These are phyloP conservation scores for Chaetomium olivaceum DNA, from an alignment of 2,329 filamentous ascomycete species.

Conservation along the genomic window DNA sequence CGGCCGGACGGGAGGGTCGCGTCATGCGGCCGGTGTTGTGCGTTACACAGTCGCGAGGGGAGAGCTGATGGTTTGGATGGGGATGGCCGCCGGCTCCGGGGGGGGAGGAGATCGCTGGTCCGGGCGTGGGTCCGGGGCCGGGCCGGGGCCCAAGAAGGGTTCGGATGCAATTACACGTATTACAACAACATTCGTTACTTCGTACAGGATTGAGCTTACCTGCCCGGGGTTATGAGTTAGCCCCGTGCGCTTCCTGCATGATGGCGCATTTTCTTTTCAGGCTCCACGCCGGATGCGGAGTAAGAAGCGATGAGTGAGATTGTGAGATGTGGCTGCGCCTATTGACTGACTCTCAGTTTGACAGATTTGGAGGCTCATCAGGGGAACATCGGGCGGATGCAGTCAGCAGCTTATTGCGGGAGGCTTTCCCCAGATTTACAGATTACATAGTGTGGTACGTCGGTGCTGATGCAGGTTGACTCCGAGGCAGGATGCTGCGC, in stretches of 20 bases:
- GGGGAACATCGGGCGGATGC: not conserved
- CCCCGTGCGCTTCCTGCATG: not conserved
- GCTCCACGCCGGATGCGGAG: not conserved
- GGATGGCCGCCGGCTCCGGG: not conserved
- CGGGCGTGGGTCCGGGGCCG: not conserved
- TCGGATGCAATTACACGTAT: not conserved
- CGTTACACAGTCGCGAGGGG: not conserved
- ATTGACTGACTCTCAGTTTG: not conserved
- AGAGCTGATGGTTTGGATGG: not conserved
- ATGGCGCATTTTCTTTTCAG: not conserved
- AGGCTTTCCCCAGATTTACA: not conserved
- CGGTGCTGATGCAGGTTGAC: slow-evolving; percentile 2
- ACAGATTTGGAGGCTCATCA: not conserved
- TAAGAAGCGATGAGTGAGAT: not conserved
- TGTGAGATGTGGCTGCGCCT: not conserved
- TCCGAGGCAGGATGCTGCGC: slow-evolving; percentile 8
- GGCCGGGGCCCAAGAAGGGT: not conserved
- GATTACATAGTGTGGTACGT: too few species aligned
- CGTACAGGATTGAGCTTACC: not conserved
- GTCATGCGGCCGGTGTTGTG: slow-evolving; percentile 3
- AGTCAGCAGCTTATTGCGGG: slow-evolving; percentile 8
- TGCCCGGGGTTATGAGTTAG: not conserved
- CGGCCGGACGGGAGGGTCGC: slow-evolving; percentile 9
- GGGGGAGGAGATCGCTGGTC: not conserved
- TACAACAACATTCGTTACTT: not conserved